Evolutionary conservation across 768 basidiomycete genomes (phyloP).

Genomic region (Russula earlei): DNA sequence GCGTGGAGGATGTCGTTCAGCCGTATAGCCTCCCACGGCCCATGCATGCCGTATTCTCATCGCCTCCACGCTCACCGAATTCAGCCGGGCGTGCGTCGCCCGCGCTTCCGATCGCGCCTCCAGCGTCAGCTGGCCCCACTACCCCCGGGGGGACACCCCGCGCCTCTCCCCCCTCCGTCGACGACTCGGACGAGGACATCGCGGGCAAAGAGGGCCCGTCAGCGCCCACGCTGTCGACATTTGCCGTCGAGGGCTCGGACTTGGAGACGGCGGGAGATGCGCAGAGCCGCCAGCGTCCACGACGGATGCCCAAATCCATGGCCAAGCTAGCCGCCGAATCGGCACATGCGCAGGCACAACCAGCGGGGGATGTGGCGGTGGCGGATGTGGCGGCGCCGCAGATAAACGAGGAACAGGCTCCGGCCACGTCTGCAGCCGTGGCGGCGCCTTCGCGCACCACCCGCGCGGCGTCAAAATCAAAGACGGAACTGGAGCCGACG

Average conservation of each 20-base stretch:
- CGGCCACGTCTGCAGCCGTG: neutral
- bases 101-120: neutral
- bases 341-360: neutral
- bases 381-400: slow-evolving; percentile 9
- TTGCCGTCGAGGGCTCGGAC: neutral
- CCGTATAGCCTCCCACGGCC: slow-evolving; percentile 62
- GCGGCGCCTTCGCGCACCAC: neutral
- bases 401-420: neutral
- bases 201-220: neutral
- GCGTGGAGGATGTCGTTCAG: slow-evolving; percentile 64
- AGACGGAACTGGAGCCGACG: neutral
- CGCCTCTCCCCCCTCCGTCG: no score
- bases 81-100: neutral
- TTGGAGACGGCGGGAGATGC: neutral
- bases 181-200: slow-evolving; percentile 23
- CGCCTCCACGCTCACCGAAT: slow-evolving; percentile 12
- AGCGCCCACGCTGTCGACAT: neutral
- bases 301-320: slow-evolving; percentile 16
- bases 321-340: slow-evolving; percentile 16
- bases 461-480: neutral
- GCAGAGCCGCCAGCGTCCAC: neutral
- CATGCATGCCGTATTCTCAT: slow-evolving; percentile 25
- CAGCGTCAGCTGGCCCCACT: slow-evolving; percentile 2
- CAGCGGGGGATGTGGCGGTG: slow-evolving; percentile 14
- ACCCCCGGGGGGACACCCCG: no score